Evolutionary conservation across 257 asterid genomes (phyloP), one percentile per base, ranked within the genome.

Genomic region (Primulina huaijiensis): DNA sequence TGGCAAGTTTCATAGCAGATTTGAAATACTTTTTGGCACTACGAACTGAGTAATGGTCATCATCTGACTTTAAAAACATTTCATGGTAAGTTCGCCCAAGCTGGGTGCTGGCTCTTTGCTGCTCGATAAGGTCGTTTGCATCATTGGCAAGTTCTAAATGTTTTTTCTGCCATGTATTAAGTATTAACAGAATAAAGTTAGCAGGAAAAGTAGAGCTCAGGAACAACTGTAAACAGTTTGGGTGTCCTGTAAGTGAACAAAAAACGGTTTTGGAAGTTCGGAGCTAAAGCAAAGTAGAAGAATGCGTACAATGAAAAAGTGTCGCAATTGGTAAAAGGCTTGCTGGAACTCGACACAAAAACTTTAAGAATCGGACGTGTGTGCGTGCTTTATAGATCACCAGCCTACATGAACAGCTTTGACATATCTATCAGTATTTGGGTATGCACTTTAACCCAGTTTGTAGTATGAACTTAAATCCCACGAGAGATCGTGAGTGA

Each of bases 31-130:
- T 89, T 76, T 88, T 88, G 67, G 95, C 95, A 74, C 82, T 86
- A 53, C 87, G 81, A 59, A 89, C 75, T 5, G 99, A 82, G 25
- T 25, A 50, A 62, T 89, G 96, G 81, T 94, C 97, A 76, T 88
- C 87, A 3, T 90, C 92, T 3, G 96, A 91, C 74, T 73, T 83
- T 63, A 88, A 6, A 79, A 94, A 94, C 71, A 91, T 76, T 80
- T 94, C 97, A 81, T 94, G 92, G 74, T 91, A 94, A 56, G 96
- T 87, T 73, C 99, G 87, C 62, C 99, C 99, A 29, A 94, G 97
- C 83, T 94, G 99, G 35, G 99, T 94, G 75, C 86, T 81, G 20
- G 97, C 97, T 83, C 99, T 84, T 81, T 91, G 97, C 81, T 94
- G 96, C 86, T 94, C 97, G 77, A 82, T 38, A 17, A 94, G 79